Evolutionary conservation across 2,329 filamentous ascomycete species (phyloP).

Genomic region (Colletotrichum tropicale): DNA sequence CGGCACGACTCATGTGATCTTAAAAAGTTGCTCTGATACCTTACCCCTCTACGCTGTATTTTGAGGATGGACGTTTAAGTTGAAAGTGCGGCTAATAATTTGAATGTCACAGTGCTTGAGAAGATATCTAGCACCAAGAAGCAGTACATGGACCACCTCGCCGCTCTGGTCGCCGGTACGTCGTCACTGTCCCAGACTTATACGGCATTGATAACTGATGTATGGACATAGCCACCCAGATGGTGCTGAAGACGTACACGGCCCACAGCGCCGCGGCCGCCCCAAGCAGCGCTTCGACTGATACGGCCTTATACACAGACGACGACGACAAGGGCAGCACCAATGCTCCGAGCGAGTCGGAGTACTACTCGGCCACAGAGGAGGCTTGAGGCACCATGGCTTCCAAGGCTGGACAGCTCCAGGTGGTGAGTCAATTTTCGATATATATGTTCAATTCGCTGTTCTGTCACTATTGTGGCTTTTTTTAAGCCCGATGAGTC

Average conservation of each 20-base stretch:
- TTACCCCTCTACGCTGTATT: fast-evolving
- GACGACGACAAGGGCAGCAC: not conserved
- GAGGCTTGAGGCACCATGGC: no score
- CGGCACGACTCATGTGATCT: not conserved
- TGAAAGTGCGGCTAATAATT: fast-evolving
- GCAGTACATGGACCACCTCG: not conserved
- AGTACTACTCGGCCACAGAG: not conserved
- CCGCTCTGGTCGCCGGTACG: not conserved
- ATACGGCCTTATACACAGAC: not conserved
- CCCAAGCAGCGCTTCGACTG: fast-evolving
- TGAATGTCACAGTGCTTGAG: fast-evolving
- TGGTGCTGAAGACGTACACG: not conserved
- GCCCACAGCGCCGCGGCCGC: no score
- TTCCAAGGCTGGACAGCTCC: no score
- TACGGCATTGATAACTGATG: no score
- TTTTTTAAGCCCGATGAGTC: no score
- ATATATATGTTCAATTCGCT: no score
- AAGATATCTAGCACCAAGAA: not conserved
- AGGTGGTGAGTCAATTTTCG: no score
- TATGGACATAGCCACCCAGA: not conserved
- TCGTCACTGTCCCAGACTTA: fast-evolving
- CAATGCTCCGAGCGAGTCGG: not conserved
- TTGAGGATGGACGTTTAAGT: fast-evolving
- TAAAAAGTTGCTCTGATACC: not conserved
- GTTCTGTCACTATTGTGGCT: no score